These are phyloP conservation scores for Kuraishia cidri DNA, from an alignment of 805 yeast species.

Conservation along the genomic window DNA sequence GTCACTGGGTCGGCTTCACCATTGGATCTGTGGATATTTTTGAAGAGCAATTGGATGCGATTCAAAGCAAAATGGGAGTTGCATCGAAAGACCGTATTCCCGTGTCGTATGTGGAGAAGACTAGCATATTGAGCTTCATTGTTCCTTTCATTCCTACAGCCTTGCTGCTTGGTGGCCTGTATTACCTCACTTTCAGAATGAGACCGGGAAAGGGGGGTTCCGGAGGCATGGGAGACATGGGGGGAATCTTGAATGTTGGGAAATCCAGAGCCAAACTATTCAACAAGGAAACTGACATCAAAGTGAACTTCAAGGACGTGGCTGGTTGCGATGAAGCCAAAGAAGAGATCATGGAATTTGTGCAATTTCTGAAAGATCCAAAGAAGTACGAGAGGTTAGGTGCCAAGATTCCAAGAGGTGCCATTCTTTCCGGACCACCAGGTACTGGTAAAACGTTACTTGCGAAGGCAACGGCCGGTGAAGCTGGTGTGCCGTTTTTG, in stretches of 20 bases:
- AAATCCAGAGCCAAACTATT: conserved; percentile 86
- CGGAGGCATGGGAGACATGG: conserved; percentile 50
- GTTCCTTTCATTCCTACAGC: conserved; percentile 76
- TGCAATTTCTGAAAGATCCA: conserved; percentile 85
- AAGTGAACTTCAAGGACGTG: conserved; percentile 84
- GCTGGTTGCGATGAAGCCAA: conserved; percentile 98
- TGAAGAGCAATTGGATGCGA: conserved; percentile 70
- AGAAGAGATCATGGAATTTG: conserved; percentile 97
- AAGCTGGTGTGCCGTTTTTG: conserved; percentile 95
- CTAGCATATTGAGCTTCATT: conserved; percentile 52
- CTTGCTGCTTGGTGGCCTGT: conserved; percentile 70
- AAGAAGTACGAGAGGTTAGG: conserved; percentile 86
- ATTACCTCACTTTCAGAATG: conserved; percentile 52
- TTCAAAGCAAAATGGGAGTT: conserved; percentile 63
- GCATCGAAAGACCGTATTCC: conserved; percentile 70
- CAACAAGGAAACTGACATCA: conserved; percentile 86
- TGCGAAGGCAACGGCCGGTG: conserved; percentile 99
- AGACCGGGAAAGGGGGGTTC: conserved; percentile 42
- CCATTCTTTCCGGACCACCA: conserved; percentile 95
- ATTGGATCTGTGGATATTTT: conserved; percentile 83
- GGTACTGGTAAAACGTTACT: conserved; percentile 98
- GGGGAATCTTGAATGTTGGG: conserved; percentile 78
- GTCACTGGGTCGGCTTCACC: conserved; percentile 57
- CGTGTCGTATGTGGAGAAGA: conserved; percentile 61
- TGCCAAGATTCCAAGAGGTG: conserved; percentile 97